Conservation (phyloP, 164 flowering plant species). For the Kingdonia uniflora region DNA sequence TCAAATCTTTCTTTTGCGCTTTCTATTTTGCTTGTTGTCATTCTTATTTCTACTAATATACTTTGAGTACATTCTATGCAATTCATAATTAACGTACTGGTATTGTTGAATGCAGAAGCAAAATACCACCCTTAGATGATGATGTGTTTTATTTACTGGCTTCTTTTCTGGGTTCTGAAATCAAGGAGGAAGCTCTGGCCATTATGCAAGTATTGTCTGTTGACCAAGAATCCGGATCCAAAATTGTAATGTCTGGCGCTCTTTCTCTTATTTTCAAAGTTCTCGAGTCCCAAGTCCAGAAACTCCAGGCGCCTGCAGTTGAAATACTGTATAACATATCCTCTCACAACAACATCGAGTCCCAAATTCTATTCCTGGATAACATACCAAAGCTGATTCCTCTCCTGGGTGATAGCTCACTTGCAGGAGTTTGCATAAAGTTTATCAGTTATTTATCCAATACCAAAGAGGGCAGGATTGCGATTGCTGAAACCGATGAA, state of each 20-base stretch:
- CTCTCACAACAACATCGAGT: constrained; percentile 21
- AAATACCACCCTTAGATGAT: constrained; percentile 22
- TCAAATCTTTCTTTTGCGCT: no score
- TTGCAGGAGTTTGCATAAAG: constrained; percentile 31
- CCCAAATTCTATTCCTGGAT: constrained; percentile 23
- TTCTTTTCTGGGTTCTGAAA: constrained; percentile 44
- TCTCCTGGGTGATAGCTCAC: constrained; percentile 26
- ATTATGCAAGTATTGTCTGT: constrained; percentile 40
- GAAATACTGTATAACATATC: constrained; percentile 42
- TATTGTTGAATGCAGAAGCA: constrained; percentile 28
- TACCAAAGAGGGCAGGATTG: constrained; percentile 34
- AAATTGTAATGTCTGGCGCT: constrained; percentile 40
- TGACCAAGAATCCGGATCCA: constrained; percentile 17
- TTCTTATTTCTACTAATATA: not conserved
- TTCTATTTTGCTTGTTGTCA: no score
- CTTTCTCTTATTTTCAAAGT: constrained; percentile 32
- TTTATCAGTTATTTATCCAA: constrained; percentile 44
- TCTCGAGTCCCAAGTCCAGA: constrained; percentile 26
- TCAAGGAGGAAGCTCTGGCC: constrained; percentile 39
- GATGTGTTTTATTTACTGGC: constrained; percentile 38
- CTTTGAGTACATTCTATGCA: not conserved
- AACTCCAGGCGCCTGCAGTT: constrained; percentile 32
- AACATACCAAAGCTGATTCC: constrained; percentile 46
- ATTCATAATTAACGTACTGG: not conserved
- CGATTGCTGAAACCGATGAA: constrained; percentile 46